Conservation (phyloP, 495 filamentous ascomycete genomes). For the Melanomma pulvis-pyrius region DNA sequence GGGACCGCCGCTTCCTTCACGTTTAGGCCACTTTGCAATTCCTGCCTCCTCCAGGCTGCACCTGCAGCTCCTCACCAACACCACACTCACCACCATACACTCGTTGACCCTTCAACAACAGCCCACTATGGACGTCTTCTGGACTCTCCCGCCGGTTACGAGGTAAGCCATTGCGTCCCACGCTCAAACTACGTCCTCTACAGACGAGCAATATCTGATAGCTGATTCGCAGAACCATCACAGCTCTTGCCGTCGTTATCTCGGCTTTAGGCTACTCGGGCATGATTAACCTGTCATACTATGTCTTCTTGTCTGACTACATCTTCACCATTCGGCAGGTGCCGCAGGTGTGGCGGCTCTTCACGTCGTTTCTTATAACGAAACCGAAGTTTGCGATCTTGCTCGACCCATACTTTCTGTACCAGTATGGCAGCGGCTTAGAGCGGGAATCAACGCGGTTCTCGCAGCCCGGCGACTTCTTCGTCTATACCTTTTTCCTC, state of each 20-base stretch:
- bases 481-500: conserved; percentile 68
- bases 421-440: conserved; percentile 64
- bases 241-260: conserved; percentile 65
- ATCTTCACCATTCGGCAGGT: conserved; percentile 59
- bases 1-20: conserved; percentile 25
- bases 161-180: conserved; percentile 54
- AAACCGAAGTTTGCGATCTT: conserved; percentile 64
- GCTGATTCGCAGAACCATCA: conserved; percentile 65
- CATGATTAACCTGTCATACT: conserved; percentile 54
- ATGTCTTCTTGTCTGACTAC: conserved; percentile 60
- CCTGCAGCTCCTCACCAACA: conserved; percentile 24
- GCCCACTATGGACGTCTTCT: conserved; percentile 63
- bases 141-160: conserved; percentile 69
- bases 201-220: conserved; percentile 43
- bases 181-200: not conserved
- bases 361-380: conserved; percentile 74
- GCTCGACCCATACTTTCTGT: conserved; percentile 82
- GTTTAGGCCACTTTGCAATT: conserved; percentile 18
- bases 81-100: not conserved
- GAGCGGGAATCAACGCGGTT: conserved; percentile 65
- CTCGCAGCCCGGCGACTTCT: conserved; percentile 66
- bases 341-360: conserved; percentile 70
- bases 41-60: conserved; percentile 29
- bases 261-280: conserved; percentile 65
- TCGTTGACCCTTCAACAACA: conserved; percentile 1